Percentiles rank a stretch among this genome's conserved stretches.
These are phyloP conservation scores for Leavenworthia alabamica DNA, from an alignment of 345 rosid species.

Conservation along the genomic window DNA sequence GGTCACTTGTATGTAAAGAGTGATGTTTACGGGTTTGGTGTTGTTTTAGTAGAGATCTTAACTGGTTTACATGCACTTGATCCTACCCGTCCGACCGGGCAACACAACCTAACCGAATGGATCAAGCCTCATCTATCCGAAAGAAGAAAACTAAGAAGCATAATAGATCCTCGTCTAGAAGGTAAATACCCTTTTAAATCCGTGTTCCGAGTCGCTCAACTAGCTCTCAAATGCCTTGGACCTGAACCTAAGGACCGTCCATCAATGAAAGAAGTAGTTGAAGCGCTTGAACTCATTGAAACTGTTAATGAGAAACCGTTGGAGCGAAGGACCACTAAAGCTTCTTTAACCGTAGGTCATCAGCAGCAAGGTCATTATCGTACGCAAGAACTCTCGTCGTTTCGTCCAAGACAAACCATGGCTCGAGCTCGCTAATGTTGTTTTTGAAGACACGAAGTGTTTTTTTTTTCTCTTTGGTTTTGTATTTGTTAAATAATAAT, in stretches of 20 bases:
- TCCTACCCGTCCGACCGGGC: constrained; percentile 61
- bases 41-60: constrained; percentile 79
- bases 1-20: constrained; percentile 96
- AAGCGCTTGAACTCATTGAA: constrained; percentile 49
- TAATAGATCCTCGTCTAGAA: constrained; percentile 68
- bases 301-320: constrained; percentile 43
- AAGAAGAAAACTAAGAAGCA: constrained; percentile 56
- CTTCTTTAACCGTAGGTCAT: constrained; percentile 22
- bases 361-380: constrained; percentile 36
- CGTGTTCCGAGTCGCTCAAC: constrained; percentile 57
- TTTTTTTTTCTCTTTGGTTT: constrained; percentile 17
- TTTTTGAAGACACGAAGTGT: constrained; percentile 8
- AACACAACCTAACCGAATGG: constrained; percentile 71
- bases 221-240: constrained; percentile 64
- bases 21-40: constrained; percentile 90
- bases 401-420: constrained; percentile 34
- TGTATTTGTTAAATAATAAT: neutral
- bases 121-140: constrained; percentile 67
- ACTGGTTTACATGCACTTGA: constrained; percentile 84
- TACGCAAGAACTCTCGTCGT: constrained; percentile 47
- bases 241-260: constrained; percentile 71
- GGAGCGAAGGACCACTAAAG: constrained; percentile 45
- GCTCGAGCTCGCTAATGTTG: constrained; percentile 27
- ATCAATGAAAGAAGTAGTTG: constrained; percentile 78
- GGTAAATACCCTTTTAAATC: constrained; percentile 78